These are phyloP conservation scores for Blastocystis sp. DNA, from an alignment of 352 stramenopile genomes.

Conservation along the genomic window DNA sequence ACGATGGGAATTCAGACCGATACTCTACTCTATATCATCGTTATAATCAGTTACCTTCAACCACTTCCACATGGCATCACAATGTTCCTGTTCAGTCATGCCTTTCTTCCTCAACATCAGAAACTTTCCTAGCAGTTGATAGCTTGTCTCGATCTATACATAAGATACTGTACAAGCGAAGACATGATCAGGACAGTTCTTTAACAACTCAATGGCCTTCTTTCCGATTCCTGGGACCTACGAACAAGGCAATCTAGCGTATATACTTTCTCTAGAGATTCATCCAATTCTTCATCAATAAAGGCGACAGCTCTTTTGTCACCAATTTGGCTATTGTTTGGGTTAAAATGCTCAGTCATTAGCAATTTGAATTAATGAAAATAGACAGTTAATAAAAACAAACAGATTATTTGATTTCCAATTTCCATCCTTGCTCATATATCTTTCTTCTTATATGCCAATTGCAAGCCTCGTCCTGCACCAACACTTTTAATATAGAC, in stretches of 20 bases:
- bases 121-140: conserved; percentile 65
- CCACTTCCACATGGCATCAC: conserved; percentile 64
- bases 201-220: conserved; percentile 56
- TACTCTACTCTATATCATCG: neutral
- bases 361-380: neutral
- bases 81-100: conserved; percentile 64
- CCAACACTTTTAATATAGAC: neutral
- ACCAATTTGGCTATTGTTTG: conserved; percentile 59
- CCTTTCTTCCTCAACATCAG: conserved; percentile 60
- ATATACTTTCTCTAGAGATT: conserved; percentile 39
- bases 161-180: neutral
- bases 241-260: neutral
- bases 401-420: neutral
- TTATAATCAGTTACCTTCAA: conserved; percentile 54
- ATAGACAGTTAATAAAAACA: neutral
- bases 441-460: conserved; percentile 35
- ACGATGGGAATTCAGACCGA: neutral
- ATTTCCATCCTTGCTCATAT: conserved; percentile 44
- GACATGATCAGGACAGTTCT: conserved; percentile 29
- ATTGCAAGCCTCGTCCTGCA: neutral
- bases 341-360: conserved; percentile 53
- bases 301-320: conserved; percentile 60
- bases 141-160: conserved; percentile 58
- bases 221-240: conserved; percentile 62
- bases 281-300: conserved; percentile 49